These are phyloP conservation scores for Xerocomellus amylosporus DNA, from an alignment of 768 basidiomycete genomes.

Conservation along the genomic window DNA sequence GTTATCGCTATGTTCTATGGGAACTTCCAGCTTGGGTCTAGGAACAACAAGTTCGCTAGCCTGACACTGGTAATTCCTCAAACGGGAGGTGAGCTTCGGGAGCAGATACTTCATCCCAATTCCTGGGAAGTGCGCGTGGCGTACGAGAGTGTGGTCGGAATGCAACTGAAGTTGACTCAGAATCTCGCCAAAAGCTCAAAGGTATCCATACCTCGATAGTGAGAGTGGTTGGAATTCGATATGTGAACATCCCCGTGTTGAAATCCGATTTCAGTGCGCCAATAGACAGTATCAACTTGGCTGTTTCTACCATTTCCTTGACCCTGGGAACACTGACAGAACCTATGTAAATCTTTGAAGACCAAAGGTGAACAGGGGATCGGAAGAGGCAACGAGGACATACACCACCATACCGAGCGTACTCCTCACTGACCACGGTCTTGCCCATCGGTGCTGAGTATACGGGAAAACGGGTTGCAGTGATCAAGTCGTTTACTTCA, in stretches of 20 bases:
- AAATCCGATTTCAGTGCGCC: conserved; percentile 74
- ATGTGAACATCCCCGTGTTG: conserved; percentile 87
- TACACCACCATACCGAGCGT: conserved; percentile 77
- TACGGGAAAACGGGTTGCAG: conserved; percentile 67
- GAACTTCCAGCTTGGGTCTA: conserved; percentile 38
- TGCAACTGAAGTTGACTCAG: conserved; percentile 52
- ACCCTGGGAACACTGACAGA: conserved; percentile 62
- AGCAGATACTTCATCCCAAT: conserved; percentile 79
- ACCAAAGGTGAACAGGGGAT: not conserved
- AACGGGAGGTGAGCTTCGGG: conserved; percentile 61
- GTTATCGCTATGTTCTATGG: conserved; percentile 45
- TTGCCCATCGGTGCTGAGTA: conserved; percentile 83
- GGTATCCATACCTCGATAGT: conserved; percentile 56
- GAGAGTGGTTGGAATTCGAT: conserved; percentile 55
- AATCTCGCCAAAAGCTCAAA: not conserved
- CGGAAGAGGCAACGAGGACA: conserved; percentile 26
- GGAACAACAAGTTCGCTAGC: conserved; percentile 49
- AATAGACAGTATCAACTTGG: conserved; percentile 73
- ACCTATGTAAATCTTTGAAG: conserved; percentile 70
- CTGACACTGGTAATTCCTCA: conserved; percentile 40
- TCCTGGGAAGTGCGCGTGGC: conserved; percentile 58
- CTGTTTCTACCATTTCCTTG: conserved; percentile 68
- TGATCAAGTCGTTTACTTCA: conserved; percentile 61
- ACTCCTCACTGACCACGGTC: conserved; percentile 65
- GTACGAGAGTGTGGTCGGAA: conserved; percentile 66